Evolutionary conservation across 805 yeast genomes (phyloP).

Genomic region (Kregervanrija fluxuum): DNA sequence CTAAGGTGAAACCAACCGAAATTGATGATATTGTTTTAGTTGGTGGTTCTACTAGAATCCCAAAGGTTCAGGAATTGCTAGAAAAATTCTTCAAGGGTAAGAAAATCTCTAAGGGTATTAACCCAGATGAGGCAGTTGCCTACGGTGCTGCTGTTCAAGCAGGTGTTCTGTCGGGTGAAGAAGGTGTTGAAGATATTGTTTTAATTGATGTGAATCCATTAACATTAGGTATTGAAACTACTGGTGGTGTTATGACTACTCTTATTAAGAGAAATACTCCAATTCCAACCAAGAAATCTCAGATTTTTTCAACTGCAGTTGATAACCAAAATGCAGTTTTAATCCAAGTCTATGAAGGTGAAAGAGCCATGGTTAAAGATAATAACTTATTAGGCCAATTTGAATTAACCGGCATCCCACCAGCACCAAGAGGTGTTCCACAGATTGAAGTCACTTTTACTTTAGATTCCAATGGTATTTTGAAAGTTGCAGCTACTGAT

Average conservation of each 20-base stretch:
- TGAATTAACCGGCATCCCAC: conserved; percentile 80
- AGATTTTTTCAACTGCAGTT: conserved; percentile 91
- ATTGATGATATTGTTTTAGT: conserved; percentile 93
- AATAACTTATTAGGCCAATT: conserved; percentile 85
- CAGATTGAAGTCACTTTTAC: conserved; percentile 88
- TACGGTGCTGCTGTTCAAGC: conserved; percentile 99
- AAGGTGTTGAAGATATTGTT: conserved; percentile 84
- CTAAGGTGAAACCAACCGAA: conserved; percentile 80
- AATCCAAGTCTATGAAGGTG: conserved; percentile 94
- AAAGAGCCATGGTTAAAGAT: conserved; percentile 90
- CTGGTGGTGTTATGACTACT: conserved; percentile 97
- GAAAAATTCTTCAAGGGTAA: conserved; percentile 89
- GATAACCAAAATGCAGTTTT: conserved; percentile 94
- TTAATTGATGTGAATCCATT: conserved; percentile 90
- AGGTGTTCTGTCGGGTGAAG: conserved; percentile 94
- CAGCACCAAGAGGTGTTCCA: conserved; percentile 89
- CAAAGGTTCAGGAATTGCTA: conserved; percentile 91
- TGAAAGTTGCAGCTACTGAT: conserved; percentile 81
- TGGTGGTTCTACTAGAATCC: conserved; percentile 99
- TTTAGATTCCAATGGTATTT: conserved; percentile 80
- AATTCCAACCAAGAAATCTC: conserved; percentile 92
- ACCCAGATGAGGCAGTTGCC: conserved; percentile 99
- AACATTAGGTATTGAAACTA: conserved; percentile 92
- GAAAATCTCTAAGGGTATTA: conserved; percentile 94
- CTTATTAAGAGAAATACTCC: conserved; percentile 92